Evolutionary conservation across 805 yeast species (phyloP).

Genomic region (Grigorovia jiainica): DNA sequence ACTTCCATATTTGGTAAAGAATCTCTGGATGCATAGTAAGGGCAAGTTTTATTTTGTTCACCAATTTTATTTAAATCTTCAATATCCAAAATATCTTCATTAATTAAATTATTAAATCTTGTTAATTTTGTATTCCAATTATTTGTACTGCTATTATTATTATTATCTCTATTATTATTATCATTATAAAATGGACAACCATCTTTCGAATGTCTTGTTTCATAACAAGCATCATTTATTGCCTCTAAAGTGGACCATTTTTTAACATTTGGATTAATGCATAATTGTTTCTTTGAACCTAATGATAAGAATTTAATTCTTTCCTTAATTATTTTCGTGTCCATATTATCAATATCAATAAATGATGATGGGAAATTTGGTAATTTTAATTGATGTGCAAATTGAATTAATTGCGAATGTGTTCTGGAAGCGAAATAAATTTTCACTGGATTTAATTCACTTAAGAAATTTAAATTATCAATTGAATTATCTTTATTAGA

Average conservation of each 20-base stretch:
- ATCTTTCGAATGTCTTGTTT: constrained; percentile 41
- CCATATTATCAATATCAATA: constrained; percentile 14
- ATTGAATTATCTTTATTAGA: constrained; percentile 9
- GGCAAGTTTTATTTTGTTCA: constrained; percentile 48
- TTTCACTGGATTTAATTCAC: constrained; percentile 31
- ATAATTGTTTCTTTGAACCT: constrained; percentile 78
- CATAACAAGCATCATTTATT: constrained; percentile 76
- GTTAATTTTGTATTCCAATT: constrained; percentile 6
- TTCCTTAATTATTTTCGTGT: constrained; percentile 32
- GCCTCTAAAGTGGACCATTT: constrained; percentile 38
- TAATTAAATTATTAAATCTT: constrained; percentile 45
- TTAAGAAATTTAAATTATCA: constrained; percentile 11
- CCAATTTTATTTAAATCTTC: constrained; percentile 70
- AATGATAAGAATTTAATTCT: constrained; percentile 59
- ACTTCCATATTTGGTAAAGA: constrained; percentile 58
- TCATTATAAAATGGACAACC: constrained; percentile 18
- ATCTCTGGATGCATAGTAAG: constrained; percentile 67
- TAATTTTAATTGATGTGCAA: constrained; percentile 58
- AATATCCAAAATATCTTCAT: constrained; percentile 58
- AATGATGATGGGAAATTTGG: constrained; percentile 59
- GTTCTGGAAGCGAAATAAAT: constrained; percentile 77
- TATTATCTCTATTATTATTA: constrained; percentile 29
- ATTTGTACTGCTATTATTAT: background rate
- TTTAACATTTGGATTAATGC: constrained; percentile 59
- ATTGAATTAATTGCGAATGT: constrained; percentile 80